Evolutionary conservation across 495 filamentous ascomycete genomes (phyloP).

Genomic region (Oleoguttula mirabilis): DNA sequence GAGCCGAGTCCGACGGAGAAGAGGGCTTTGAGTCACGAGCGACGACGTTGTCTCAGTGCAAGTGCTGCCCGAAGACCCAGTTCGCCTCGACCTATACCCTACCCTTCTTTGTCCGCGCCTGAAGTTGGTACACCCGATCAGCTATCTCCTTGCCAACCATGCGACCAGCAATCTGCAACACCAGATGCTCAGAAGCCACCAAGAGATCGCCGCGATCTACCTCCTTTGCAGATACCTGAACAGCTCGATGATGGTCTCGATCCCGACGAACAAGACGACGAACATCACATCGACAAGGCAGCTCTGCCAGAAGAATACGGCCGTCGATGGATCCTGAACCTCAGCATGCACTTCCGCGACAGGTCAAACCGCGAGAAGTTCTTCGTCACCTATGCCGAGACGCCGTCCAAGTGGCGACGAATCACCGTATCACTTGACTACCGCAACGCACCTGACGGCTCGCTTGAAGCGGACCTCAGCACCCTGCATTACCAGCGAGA

Average conservation of each 20-base stretch:
- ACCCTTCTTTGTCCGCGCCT: conserved; percentile 26
- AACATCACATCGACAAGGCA: conserved; percentile 20
- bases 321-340: conserved; percentile 83
- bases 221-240: conserved; percentile 9
- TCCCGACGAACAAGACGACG: conserved; percentile 37
- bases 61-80: conserved; percentile 22
- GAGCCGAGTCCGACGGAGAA: conserved; percentile 47
- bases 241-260: conserved; percentile 26
- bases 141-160: background rate
- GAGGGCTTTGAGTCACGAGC: conserved; percentile 63
- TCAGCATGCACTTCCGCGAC: conserved; percentile 98
- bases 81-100: conserved; percentile 28
- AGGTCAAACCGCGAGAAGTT: conserved; percentile 93
- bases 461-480: conserved; percentile 73
- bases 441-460: conserved; percentile 63
- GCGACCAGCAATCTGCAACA: background rate
- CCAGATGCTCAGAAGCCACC: conserved; percentile 1
- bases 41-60: conserved; percentile 32
- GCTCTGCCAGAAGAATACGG: conserved; percentile 69
- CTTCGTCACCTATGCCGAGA: conserved; percentile 88
- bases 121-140: conserved; percentile 18
- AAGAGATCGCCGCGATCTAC: conserved; percentile 1
- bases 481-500: conserved; percentile 75
- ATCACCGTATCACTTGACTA: conserved; percentile 94
- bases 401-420: conserved; percentile 64